A percentile compares a stretch with the other conserved stretches of the same genome.
Conservation (phyloP, 257 asterid species). For the Sherardia arvensis region DNA sequence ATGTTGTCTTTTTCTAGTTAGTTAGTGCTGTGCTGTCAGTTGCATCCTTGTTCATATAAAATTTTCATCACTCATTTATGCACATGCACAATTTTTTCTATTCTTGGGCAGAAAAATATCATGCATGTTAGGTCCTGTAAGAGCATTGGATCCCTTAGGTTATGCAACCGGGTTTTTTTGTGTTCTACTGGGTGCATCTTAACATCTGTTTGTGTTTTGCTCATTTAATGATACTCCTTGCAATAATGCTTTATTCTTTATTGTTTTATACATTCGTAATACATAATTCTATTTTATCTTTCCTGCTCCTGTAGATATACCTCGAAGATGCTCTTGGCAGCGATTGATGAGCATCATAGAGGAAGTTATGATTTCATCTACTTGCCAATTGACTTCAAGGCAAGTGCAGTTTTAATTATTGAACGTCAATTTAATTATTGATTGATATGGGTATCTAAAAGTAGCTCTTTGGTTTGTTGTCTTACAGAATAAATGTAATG, state of each 20-base stretch:
- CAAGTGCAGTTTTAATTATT: slow-evolving; percentile 27
- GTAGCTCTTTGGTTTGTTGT: slow-evolving; percentile 14
- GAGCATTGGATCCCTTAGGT: neutral
- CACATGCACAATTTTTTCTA: neutral
- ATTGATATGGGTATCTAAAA: neutral
- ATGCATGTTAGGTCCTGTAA: neutral
- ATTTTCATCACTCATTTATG: neutral
- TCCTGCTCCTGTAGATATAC: slow-evolving; percentile 61
- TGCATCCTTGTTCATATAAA: neutral
- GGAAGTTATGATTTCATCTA: slow-evolving; percentile 96
- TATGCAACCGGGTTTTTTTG: neutral
- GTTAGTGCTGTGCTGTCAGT: neutral
- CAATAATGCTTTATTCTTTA: neutral
- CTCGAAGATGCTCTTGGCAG: slow-evolving; percentile 97
- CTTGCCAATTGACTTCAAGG: slow-evolving; percentile 97
- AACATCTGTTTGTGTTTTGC: neutral
- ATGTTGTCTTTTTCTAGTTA: neutral
- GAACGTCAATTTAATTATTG: neutral
- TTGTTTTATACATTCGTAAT: neutral
- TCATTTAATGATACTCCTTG: neutral
- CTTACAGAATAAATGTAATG: slow-evolving; percentile 98
- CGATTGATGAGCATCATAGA: slow-evolving; percentile 90
- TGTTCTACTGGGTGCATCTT: neutral
- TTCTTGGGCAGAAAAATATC: neutral
- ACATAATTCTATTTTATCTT: slow-evolving; percentile 13